Evolutionary conservation across 805 yeast genomes (phyloP), one percentile per base, ranked within the genome.

Genomic region (Metschnikowia koreensis): DNA sequence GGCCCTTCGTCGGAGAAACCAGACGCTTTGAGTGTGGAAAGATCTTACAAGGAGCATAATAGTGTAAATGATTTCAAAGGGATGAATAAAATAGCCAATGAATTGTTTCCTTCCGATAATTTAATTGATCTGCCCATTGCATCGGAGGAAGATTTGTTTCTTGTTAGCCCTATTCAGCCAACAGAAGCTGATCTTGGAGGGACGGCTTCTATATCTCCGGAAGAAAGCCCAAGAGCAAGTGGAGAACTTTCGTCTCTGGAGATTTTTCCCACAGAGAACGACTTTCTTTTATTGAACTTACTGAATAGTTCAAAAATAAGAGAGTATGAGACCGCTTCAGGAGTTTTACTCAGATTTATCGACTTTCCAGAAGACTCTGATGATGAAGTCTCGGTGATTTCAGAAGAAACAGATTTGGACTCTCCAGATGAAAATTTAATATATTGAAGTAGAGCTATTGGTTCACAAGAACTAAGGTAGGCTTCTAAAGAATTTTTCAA

Each of bases 41-140:
- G 37, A 33, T 13, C 41, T 26, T n/a, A 17, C 15, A 39, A 38
- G 16, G 40, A 38, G 15, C 31, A 12, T 11, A 4, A 12, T 7
- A 6, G n/a, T 31, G 46, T 5, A 17, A 22, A 34, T 7, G 16
- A 17, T 13, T 6, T 6, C 17, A 11, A n/a, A 8, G 13, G 15
- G 11, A 26, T n/a, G 17, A 6, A n/a, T 9, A 31, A 29, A 10
- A 9, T 33, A 10, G 28, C 29, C 8, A 33, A 41, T 13, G 37
- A 41, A n/a, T n/a, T 22, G 12, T 22, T 7, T 29, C n/a, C 44
- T 7, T 39, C 39, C 34, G 7, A 16, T 27, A 41, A 36, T 27
- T 36, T 47, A 13, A 41, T 47, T 45, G 50, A 47, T 36, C 27
- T 15, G 15, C 46, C 34, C 12, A 41, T 47, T 36, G 46, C 50